These are phyloP conservation scores for Termitomyces sp. DNA, from an alignment of 768 basidiomycete species.

Conservation along the genomic window DNA sequence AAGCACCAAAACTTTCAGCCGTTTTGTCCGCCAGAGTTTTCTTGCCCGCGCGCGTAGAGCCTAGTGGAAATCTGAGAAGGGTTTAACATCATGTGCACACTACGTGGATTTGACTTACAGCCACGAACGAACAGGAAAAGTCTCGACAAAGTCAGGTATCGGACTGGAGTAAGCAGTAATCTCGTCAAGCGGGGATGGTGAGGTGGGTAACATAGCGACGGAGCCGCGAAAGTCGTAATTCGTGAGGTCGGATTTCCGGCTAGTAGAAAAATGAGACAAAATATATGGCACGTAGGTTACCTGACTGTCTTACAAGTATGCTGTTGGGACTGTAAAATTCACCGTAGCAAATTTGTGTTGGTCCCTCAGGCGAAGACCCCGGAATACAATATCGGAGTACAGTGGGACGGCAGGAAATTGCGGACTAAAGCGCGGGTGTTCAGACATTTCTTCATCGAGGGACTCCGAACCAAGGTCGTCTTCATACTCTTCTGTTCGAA, in stretches of 20 bases:
- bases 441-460: too few relatives aligned
- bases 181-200: conserved; percentile 25
- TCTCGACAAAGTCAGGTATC: conserved; percentile 23
- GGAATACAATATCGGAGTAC: too few relatives aligned
- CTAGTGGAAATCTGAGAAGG: conserved; percentile 19
- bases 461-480: too few relatives aligned
- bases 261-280: conserved; percentile 4
- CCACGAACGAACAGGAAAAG: conserved; percentile 24
- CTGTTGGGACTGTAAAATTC: conserved; percentile 28
- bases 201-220: conserved; percentile 30
- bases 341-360: too few relatives aligned
- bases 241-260: conserved; percentile 20
- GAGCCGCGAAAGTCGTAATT: conserved; percentile 33
- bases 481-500: too few relatives aligned
- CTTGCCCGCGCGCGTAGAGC: conserved; percentile 10
- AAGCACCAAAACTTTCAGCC: conserved; percentile 30
- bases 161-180: conserved; percentile 27
- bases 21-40: conserved; percentile 24
- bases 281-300: neutral
- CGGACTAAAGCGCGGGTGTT: too few relatives aligned
- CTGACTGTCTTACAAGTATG: conserved; percentile 26
- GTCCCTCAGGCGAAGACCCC: too few relatives aligned
- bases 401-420: too few relatives aligned
- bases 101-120: conserved; percentile 17
- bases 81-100: neutral